Percentiles rank a stretch among this genome's conserved stretches.
Evolutionary conservation across 1,284 basidiomycete species (phyloP).

Genomic region (Ustilago shanxiensis): DNA sequence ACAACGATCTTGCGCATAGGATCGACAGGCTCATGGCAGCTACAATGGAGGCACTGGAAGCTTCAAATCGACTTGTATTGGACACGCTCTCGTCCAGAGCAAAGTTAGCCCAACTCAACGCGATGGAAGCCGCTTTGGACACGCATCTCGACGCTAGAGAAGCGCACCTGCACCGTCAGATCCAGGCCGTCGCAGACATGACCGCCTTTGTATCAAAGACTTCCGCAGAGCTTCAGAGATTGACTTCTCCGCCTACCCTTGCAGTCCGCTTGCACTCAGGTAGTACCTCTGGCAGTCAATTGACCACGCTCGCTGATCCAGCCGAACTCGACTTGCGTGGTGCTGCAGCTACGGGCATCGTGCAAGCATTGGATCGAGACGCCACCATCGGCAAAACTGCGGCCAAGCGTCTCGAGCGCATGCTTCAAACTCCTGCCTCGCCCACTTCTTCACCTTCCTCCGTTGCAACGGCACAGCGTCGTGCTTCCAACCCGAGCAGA

Average conservation of each 20-base stretch:
- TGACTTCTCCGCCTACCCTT: slow-evolving; percentile 8
- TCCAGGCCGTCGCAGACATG: slow-evolving; percentile 44
- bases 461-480: slow-evolving; percentile 11
- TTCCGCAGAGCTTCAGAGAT: slow-evolving; percentile 29
- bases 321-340: slow-evolving; percentile 31
- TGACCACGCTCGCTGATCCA: slow-evolving; percentile 21
- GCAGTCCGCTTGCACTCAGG: slow-evolving; percentile 5
- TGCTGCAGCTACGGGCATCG: slow-evolving; percentile 35
- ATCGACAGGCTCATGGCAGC: slow-evolving; percentile 46
- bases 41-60: slow-evolving; percentile 49
- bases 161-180: slow-evolving; percentile 35
- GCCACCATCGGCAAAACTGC: slow-evolving; percentile 61
- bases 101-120: slow-evolving; percentile 46
- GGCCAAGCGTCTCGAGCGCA: slow-evolving; percentile 54
- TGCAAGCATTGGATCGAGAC: slow-evolving; percentile 51
- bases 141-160: slow-evolving; percentile 40
- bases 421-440: slow-evolving; percentile 40
- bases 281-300: slow-evolving; percentile 22
- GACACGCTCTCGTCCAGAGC: slow-evolving; percentile 43
- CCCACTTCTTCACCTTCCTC: slow-evolving; percentile 27
- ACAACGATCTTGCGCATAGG: slow-evolving; percentile 20
- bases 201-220: slow-evolving; percentile 40
- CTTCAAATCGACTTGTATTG: slow-evolving; percentile 40
- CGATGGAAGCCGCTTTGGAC: slow-evolving; percentile 44
- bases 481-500: slow-evolving; percentile 10